Evolutionary conservation across 441 rosid genomes (phyloP).

Genomic region (Jatropha multifida): DNA sequence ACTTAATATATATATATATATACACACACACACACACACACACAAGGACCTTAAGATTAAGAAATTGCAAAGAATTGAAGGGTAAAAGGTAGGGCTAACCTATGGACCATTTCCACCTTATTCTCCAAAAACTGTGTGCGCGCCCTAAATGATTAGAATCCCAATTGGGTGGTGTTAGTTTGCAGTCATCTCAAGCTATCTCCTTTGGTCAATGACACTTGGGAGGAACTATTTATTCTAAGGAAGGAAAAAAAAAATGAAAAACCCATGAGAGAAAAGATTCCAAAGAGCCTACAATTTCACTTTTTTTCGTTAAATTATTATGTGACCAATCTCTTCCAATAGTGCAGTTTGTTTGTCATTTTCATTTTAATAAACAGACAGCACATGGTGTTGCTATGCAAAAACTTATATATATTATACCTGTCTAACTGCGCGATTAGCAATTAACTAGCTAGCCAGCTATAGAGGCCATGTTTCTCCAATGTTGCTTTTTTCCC

Average conservation of each 20-base stretch:
- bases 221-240: constrained; percentile 17
- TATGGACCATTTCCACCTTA: constrained; percentile 10
- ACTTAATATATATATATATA: neutral
- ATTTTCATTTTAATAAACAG: constrained; percentile 16
- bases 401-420: constrained; percentile 10
- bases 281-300: constrained; percentile 26
- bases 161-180: constrained; percentile 22
- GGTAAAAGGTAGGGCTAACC: neutral
- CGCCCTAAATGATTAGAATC: constrained; percentile 33
- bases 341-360: constrained; percentile 18
- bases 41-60: constrained; percentile 2
- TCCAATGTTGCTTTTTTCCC: constrained; percentile 32
- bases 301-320: constrained; percentile 24
- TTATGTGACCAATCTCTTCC: neutral
- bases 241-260: neutral
- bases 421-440: constrained; percentile 19
- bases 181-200: constrained; percentile 35
- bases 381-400: constrained; percentile 39
- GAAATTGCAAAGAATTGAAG: neutral
- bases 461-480: constrained; percentile 34
- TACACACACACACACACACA: no score
- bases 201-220: constrained; percentile 30
- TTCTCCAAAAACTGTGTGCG: constrained; percentile 12
- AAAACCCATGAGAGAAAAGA: constrained; percentile 21
- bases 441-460: constrained; percentile 11